A percentile compares a stretch with the other conserved stretches of the same genome.
These are phyloP conservation scores for Russula sp. DNA, from an alignment of 768 basidiomycete genomes.

Conservation along the genomic window DNA sequence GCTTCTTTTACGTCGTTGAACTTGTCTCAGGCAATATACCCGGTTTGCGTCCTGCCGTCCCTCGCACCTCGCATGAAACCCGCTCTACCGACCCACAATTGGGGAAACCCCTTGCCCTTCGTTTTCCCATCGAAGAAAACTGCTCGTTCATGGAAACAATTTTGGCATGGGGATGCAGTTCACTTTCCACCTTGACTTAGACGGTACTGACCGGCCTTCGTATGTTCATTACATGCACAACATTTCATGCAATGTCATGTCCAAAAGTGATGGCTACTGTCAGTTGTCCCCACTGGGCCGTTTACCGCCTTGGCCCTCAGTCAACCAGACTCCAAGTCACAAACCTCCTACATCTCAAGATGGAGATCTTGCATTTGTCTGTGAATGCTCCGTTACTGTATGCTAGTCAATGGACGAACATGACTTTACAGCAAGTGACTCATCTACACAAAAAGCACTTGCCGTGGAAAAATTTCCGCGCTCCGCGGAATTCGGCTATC, in stretches of 20 bases:
- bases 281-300: neutral
- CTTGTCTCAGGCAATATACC: neutral
- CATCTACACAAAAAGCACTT: too few species aligned
- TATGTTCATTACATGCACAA: neutral
- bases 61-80: neutral
- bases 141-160: neutral
- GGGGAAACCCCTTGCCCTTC: neutral
- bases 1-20: slow-evolving; percentile 21
- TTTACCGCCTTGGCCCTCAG: neutral
- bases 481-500: neutral
- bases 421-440: too few species aligned
- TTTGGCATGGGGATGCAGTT: neutral
- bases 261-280: too few species aligned
- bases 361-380: neutral
- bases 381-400: too few species aligned
- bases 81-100: neutral
- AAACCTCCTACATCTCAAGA: neutral
- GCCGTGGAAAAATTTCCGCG: neutral
- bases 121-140: neutral
- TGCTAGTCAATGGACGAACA: too few species aligned
- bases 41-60: neutral
- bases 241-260: too few species aligned
- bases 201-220: neutral
- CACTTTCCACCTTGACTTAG: neutral
- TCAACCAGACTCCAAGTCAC: neutral